phyloP scores from a whole-genome alignment of 169 alveolate species.

The Plasmodium vivax region DNA sequence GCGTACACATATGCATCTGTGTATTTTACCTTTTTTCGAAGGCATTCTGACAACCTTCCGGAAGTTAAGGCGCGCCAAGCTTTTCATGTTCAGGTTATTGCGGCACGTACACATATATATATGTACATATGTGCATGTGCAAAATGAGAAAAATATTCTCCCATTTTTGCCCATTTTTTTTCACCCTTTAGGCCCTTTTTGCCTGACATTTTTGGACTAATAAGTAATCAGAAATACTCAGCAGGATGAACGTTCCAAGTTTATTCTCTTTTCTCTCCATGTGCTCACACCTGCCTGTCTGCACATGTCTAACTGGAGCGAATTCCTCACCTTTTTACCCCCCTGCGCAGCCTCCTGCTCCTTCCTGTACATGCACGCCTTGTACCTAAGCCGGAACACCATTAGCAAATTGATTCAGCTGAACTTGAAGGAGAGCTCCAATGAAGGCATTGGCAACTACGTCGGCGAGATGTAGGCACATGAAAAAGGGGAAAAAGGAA shows the following conservation, averaged over 20 bases:
- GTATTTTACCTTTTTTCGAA: slow-evolving; percentile 2
- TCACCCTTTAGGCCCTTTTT: slow-evolving; percentile 6
- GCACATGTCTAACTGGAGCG: background rate
- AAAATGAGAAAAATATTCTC: background rate
- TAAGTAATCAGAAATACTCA: slow-evolving; percentile 15
- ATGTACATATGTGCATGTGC: background rate
- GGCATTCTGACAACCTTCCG: slow-evolving; percentile 42
- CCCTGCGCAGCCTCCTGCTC: slow-evolving; percentile 28
- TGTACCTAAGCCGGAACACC: slow-evolving; percentile 41
- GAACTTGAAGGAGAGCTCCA: background rate
- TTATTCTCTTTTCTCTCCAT: background rate
- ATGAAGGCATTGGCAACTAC: slow-evolving; percentile 7
- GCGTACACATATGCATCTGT: background rate
- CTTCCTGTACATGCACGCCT: slow-evolving; percentile 34
- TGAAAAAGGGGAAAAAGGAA: background rate
- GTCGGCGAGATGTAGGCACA: slow-evolving; percentile 28
- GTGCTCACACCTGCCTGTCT: background rate
- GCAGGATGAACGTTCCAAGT: background rate
- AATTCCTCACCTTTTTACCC: background rate
- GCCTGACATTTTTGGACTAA: slow-evolving; percentile 29
- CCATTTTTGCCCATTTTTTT: background rate
- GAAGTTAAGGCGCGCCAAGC: background rate
- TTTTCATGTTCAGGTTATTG: slow-evolving; percentile 45
- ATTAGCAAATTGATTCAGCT: slow-evolving; percentile 38
- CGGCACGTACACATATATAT: background rate